Evolutionary conservation across 345 rosid genomes (phyloP), one percentile per base, ranked within the genome.

Genomic region (Citropsis articulata): DNA sequence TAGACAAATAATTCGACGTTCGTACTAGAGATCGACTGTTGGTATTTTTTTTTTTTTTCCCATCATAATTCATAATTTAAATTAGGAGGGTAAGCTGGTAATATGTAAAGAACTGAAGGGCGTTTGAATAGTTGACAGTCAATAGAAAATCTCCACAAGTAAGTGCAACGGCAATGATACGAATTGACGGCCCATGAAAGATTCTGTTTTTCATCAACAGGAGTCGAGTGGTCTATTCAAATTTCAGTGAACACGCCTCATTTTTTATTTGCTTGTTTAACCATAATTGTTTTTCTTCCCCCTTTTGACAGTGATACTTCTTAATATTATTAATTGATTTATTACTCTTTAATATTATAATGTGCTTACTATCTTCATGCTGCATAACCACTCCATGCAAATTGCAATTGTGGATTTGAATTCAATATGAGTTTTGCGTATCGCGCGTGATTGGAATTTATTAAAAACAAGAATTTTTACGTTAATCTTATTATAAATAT

Each of bases 111-210:
- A 25, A 63, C 36, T 64, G 38, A 45, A 48, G 53, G 14, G 5
- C 4, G 61, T 48, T 65, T 27, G 33, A 14, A 60, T 27, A 9
- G 36, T 6, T 24, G 25, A 59, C 33, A 18, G 55, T n/a, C 60
- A 61, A 68, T 68, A 10, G 77, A 64, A 80, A 80, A 66, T 81
- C 78, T 35, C 28, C 42, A 48, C 78, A 77, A 73, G 70, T 19
- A 81, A 60, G 45, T 48, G n/a, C 50, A 38, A 31, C 66, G 24
- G 68, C 65, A 67, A 28, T 38, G 67, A 82, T 75, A 42, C 57
- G 73, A 42, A 42, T 36, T 14, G 73, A 45, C 53, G 81, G 64
- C 57, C 48, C 1, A 10, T 24, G 35, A 24, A 19, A 18, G 74
- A 78, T 71, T 75, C 50, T 35, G 5, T 21, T 53, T 31, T 69